Evolutionary conservation across 139 green algal species (phyloP).

Genomic region (Limnomonas spitsbergensis): DNA sequence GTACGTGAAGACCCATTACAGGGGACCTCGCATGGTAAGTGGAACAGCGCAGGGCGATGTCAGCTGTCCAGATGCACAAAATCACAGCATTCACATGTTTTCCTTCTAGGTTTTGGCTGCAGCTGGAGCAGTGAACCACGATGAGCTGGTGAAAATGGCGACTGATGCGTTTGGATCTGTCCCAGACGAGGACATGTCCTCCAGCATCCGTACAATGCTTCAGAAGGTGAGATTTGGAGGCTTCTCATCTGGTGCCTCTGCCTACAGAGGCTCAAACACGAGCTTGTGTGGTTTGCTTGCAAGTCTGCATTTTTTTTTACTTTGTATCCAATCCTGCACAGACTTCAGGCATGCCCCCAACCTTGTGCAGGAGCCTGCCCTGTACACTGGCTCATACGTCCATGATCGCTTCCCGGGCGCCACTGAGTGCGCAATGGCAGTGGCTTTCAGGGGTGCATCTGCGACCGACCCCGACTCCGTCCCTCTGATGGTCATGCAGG

Average conservation of each 20-base stretch:
- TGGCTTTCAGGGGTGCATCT: slow-evolving; percentile 90
- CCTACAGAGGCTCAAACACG: no score
- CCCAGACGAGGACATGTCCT: slow-evolving; percentile 49
- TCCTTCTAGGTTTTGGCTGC: slow-evolving; percentile 86
- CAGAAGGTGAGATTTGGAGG: slow-evolving; percentile 31
- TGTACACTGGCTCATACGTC: slow-evolving; percentile 95
- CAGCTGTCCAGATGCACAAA: no score
- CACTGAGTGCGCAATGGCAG: slow-evolving; percentile 68
- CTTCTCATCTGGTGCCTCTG: no score
- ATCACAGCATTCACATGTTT: no score
- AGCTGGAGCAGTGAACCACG: slow-evolving; percentile 91
- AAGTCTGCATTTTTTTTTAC: no score
- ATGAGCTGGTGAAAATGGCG: slow-evolving; percentile 78
- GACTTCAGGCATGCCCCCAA: no score
- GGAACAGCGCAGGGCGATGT: no score
- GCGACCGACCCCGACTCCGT: slow-evolving; percentile 95
- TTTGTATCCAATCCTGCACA: no score
- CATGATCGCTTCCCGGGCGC: slow-evolving; percentile 88
- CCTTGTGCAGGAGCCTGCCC: slow-evolving; percentile 70
- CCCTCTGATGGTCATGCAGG: slow-evolving; percentile 95
- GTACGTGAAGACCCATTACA: slow-evolving; percentile 97
- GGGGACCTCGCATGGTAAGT: slow-evolving; percentile 71
- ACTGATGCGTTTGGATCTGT: slow-evolving; percentile 49
- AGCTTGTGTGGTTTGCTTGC: no score
- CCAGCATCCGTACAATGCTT: slow-evolving; percentile 38